Conservation (phyloP, 1,139 yeast species). For the Geotrichum cucujoidarum region DNA sequence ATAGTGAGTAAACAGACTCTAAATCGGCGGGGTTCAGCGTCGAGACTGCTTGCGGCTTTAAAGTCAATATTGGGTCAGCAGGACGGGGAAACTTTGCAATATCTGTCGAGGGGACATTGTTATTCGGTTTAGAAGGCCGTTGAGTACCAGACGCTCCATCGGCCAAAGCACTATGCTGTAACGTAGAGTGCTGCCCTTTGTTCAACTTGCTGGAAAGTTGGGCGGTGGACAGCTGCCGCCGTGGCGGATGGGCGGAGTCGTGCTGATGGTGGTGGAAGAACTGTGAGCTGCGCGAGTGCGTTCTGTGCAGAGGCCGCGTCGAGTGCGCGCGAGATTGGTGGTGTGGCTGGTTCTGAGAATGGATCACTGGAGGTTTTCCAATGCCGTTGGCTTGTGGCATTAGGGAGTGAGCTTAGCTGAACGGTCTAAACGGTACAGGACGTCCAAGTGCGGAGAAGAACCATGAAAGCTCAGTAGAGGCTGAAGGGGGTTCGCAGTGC, state of each 20-base stretch:
- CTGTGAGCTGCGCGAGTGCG: not conserved
- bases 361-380: constrained; percentile 3
- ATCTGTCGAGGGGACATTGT: not conserved
- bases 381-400: constrained; percentile 13
- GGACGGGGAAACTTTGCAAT: constrained; percentile 10
- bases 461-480: too few relatives aligned
- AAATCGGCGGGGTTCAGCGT: constrained; percentile 42
- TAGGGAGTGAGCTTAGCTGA: constrained; percentile 3
- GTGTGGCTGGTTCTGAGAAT: constrained; percentile 3
- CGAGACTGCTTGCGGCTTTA: constrained; percentile 30
- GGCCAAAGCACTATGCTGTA: not conserved
- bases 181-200: not conserved
- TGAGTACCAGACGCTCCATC: not conserved
- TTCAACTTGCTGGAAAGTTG: not conserved
- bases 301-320: not conserved
- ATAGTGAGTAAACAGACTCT: constrained; percentile 41
- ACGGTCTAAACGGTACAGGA: not conserved
- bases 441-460: not conserved
- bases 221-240: not conserved
- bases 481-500: too few relatives aligned
- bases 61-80: constrained; percentile 27
- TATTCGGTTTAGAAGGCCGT: not conserved
- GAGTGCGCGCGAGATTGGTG: constrained; percentile 4
- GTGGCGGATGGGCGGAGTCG: not conserved
- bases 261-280: not conserved